These are phyloP conservation scores for Penicillium herquei DNA, from an alignment of 495 filamentous ascomycete species.

Conservation along the genomic window DNA sequence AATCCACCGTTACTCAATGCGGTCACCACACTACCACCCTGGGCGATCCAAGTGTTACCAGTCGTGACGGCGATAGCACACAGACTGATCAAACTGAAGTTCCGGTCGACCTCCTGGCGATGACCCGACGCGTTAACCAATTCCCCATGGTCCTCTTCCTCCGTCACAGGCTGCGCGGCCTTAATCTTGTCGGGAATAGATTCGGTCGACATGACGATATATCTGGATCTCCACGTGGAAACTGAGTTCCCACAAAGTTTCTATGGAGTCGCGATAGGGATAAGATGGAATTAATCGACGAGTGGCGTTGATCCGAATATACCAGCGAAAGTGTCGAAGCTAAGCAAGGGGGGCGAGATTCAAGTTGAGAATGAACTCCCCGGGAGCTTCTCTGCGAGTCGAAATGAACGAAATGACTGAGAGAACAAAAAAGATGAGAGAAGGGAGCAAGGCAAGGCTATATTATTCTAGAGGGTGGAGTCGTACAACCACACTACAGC, in stretches of 20 bases:
- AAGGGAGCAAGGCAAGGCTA: conserved; percentile 12
- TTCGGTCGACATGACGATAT: conserved; percentile 15
- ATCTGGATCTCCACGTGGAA: background rate
- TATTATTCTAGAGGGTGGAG: conserved; percentile 11
- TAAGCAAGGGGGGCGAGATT: too few relatives aligned
- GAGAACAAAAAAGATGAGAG: background rate
- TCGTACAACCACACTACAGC: conserved; percentile 4
- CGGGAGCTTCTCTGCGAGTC: background rate
- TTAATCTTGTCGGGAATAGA: conserved; percentile 14
- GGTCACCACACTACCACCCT: conserved; percentile 49
- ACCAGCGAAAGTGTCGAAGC: too few relatives aligned
- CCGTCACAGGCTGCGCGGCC: conserved; percentile 17
- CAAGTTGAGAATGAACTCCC: background rate
- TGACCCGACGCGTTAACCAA: conserved; percentile 57
- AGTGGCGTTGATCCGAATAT: too few relatives aligned
- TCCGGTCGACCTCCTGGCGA: conserved; percentile 57
- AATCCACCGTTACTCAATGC: conserved; percentile 51
- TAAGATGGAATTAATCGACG: background rate
- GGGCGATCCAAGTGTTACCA: conserved; percentile 60
- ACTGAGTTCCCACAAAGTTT: background rate
- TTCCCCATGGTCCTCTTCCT: conserved; percentile 22
- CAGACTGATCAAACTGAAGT: conserved; percentile 58
- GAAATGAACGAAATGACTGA: background rate
- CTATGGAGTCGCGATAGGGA: background rate
- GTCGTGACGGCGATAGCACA: conserved; percentile 55